Conservation (phyloP, 257 asterid genomes). For the Penstemon newberryi region DNA sequence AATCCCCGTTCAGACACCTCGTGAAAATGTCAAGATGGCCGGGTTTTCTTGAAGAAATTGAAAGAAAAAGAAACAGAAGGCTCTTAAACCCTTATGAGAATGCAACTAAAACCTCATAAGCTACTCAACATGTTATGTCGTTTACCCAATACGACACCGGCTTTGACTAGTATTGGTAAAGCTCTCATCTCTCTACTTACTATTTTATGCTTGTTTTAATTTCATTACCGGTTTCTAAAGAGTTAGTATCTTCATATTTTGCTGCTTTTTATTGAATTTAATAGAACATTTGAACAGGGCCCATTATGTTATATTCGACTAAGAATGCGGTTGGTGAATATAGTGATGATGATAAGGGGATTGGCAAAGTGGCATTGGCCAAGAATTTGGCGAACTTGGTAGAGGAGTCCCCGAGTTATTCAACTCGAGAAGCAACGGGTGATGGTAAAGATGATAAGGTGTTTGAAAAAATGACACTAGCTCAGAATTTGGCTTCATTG, state of each 20-base stretch:
- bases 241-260: too few relatives aligned
- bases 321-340: constrained; percentile 14
- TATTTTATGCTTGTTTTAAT: too few relatives aligned
- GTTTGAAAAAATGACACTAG: constrained; percentile 44
- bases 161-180: constrained; percentile 29
- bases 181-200: constrained; percentile 9
- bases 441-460: constrained; percentile 29
- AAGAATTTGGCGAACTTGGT: constrained; percentile 42
- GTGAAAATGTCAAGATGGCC: not conserved
- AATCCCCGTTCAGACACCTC: not conserved
- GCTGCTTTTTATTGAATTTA: constrained; percentile 14
- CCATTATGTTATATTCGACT: constrained; percentile 37
- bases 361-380: constrained; percentile 34
- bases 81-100: constrained; percentile 24
- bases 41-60: constrained; percentile 23
- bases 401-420: constrained; percentile 38
- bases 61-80: constrained; percentile 14
- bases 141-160: constrained; percentile 18
- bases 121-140: constrained; percentile 28
- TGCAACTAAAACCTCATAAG: constrained; percentile 32
- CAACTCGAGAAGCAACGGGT: constrained; percentile 19
- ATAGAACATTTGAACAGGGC: constrained; percentile 35
- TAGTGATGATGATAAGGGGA: constrained; percentile 29
- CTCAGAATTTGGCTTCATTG: constrained; percentile 72
- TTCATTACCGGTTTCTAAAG: too few relatives aligned